A percentile compares a stretch with the other conserved stretches of the same genome.
phyloP scores from a whole-genome alignment of 768 basidiomycete species.

The Aureoboletus auriporus region DNA sequence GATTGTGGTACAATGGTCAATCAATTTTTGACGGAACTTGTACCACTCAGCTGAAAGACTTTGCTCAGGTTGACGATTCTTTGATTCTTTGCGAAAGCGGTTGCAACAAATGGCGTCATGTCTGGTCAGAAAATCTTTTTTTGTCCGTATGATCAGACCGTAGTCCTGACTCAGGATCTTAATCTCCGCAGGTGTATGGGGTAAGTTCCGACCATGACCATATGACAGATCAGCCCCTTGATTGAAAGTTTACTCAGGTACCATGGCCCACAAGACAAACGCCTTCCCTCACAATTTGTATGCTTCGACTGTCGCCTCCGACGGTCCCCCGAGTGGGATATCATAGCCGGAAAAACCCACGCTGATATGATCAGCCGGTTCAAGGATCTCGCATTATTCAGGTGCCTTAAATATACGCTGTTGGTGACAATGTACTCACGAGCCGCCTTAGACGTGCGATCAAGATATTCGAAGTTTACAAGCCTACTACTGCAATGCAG shows the following conservation, averaged over 20 bases:
- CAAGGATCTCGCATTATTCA: slow-evolving; percentile 66
- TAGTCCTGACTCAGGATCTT: neutral
- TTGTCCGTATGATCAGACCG: neutral
- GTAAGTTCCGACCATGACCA: slow-evolving; percentile 12
- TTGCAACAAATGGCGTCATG: slow-evolving; percentile 73
- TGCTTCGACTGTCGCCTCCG: slow-evolving; percentile 78
- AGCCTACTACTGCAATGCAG: slow-evolving; percentile 40
- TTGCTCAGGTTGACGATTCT: slow-evolving; percentile 50
- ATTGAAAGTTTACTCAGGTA: slow-evolving; percentile 40
- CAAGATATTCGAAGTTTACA: slow-evolving; percentile 57
- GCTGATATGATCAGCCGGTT: slow-evolving; percentile 56
- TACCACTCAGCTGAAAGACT: neutral
- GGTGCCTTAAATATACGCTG: slow-evolving; percentile 36
- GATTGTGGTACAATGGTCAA: slow-evolving; percentile 62
- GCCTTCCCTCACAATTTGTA: slow-evolving; percentile 56
- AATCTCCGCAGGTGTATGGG: slow-evolving; percentile 36
- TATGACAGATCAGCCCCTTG: neutral
- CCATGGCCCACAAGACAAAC: slow-evolving; percentile 53
- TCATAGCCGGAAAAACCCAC: slow-evolving; percentile 58
- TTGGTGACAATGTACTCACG: neutral
- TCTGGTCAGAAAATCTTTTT: slow-evolving; percentile 49
- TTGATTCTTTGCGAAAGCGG: slow-evolving; percentile 63
- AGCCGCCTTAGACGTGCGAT: slow-evolving; percentile 54
- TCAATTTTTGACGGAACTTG: neutral
- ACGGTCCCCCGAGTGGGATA: slow-evolving; percentile 63